Evolutionary conservation across 768 basidiomycete species (phyloP).

Genomic region (Suillus bovinus): DNA sequence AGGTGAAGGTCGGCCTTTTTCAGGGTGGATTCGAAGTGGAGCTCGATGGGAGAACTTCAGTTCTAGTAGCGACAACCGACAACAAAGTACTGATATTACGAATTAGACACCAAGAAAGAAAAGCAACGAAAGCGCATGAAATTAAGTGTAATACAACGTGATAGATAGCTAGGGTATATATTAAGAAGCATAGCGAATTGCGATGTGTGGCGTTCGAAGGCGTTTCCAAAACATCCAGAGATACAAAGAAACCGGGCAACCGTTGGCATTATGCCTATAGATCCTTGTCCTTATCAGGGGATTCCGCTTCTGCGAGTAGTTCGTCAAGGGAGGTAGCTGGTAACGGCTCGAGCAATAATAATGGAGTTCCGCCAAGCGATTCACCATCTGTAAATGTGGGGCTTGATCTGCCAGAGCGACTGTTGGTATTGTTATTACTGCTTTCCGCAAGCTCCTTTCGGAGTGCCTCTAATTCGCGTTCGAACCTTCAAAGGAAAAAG

Average conservation of each 20-base stretch:
- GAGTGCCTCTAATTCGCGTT: slow-evolving; percentile 86
- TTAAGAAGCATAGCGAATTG: background rate
- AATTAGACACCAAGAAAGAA: slow-evolving; percentile 2
- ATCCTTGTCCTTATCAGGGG: slow-evolving; percentile 32
- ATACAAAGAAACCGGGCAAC: background rate
- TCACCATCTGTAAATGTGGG: slow-evolving; percentile 49
- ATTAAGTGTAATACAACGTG: background rate
- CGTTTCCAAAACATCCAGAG: background rate
- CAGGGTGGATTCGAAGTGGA: slow-evolving; percentile 64
- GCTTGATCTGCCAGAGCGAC: slow-evolving; percentile 54
- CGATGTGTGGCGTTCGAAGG: slow-evolving; percentile 13
- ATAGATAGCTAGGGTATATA: slow-evolving; percentile 4
- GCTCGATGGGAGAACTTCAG: slow-evolving; percentile 53
- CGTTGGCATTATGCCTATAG: slow-evolving; percentile 12
- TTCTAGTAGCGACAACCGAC: slow-evolving; percentile 9
- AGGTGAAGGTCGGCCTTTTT: slow-evolving; percentile 48
- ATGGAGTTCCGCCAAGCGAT: slow-evolving; percentile 38
- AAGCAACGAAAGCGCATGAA: slow-evolving; percentile 1
- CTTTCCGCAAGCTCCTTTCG: slow-evolving; percentile 87
- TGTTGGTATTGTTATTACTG: slow-evolving; percentile 21
- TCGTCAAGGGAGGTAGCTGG: slow-evolving; percentile 21
- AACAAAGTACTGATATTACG: slow-evolving; percentile 9
- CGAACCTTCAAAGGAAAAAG: slow-evolving; percentile 58
- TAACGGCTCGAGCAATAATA: slow-evolving; percentile 22
- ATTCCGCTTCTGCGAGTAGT: slow-evolving; percentile 13